Percentiles rank a stretch among this genome's conserved stretches.
phyloP scores from a whole-genome alignment of 2,329 filamentous ascomycete species.

The Pseudogymnoascus sp. region DNA sequence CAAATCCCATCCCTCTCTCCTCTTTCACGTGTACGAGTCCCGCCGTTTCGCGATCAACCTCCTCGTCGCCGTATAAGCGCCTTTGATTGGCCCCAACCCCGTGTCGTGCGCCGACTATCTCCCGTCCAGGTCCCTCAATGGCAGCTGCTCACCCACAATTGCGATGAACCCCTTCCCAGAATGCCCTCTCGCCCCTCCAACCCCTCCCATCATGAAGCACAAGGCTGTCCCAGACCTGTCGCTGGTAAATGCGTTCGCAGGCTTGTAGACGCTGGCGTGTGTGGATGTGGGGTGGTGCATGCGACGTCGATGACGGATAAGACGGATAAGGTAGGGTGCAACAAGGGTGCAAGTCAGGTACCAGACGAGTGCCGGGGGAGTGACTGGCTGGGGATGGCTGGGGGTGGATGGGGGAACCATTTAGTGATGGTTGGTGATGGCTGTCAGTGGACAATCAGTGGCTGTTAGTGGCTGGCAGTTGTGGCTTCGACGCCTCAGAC shows the following conservation, averaged over 20 bases:
- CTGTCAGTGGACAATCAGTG: not conserved
- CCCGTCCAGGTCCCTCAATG: not conserved
- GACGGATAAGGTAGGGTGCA: not conserved
- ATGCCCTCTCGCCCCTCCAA: not conserved
- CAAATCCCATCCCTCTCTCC: not conserved
- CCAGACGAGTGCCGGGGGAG: not conserved
- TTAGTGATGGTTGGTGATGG: not conserved
- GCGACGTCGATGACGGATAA: not conserved
- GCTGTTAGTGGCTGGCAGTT: slow-evolving; percentile 1
- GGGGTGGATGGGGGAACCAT: no score
- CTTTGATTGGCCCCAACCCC: not conserved
- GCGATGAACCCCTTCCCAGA: not conserved
- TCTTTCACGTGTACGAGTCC: not conserved
- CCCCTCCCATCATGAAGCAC: slow-evolving; percentile 4
- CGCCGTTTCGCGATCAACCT: not conserved
- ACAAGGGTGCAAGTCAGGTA: not conserved
- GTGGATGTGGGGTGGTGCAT: not conserved
- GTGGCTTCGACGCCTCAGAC: slow-evolving; percentile 2
- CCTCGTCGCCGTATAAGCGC: not conserved
- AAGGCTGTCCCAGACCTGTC: slow-evolving; percentile 6
- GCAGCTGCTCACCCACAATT: not conserved
- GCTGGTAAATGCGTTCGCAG: slow-evolving; percentile 4
- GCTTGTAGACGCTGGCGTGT: not conserved
- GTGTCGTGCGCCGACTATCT: not conserved
- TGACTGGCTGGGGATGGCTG: not conserved